Base-by-base conservation (phyloP, 2,329 filamentous ascomycete species). In the Elsinoe fawcettii region DNA sequence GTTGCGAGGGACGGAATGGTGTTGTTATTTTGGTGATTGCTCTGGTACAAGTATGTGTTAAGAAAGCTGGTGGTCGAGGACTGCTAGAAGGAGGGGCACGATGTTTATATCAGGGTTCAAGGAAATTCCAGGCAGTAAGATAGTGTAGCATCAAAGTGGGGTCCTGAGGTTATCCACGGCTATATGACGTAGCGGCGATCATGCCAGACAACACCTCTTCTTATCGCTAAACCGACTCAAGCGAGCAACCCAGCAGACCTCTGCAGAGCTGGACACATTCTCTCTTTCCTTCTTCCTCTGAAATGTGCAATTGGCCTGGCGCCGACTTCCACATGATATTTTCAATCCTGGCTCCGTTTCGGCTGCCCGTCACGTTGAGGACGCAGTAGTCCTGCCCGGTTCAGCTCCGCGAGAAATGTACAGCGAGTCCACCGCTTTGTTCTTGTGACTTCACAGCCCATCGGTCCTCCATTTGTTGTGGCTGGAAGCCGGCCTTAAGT, bases 401-500 rank as follows among this genome's bases (percentile, higher is more conserved):
- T 46, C 56, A 51, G 46, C 56, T 53, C 34, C 56, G 44, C 20
- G 37, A 5, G 30, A 58, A n/a, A 27, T 53, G 44, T 7, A 58
- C 25, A 23, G 34, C 25, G 23, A 58, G 37, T 5, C 25, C 25
- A 12, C 30, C 55, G 22, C 32, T 34, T 16, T 51, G 22, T 43
- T 43, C 25, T 30, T 23, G 14, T 20, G 49, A 32, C 14, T 12
- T 12, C 2, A 58, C 25, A 18, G 20, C 34, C 56, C 56, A 58
- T 43, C 39, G 34, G 14, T 58, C 44, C 12, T 58, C 56, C 56
- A 58, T 58, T 5, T 53, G 18, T 22, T 46, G 37, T 18, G 56
- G 32, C 14, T 41, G 16, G 25, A 41, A 58, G 37, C 56, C 56
- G 14, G 20, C 56, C 34, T 53, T 53, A 16, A 58, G 56, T 43